A percentile compares a stretch with the other conserved stretches of the same genome.
These are phyloP conservation scores for Lipomyces mesembrius DNA, from an alignment of 805 yeast species.

Conservation along the genomic window DNA sequence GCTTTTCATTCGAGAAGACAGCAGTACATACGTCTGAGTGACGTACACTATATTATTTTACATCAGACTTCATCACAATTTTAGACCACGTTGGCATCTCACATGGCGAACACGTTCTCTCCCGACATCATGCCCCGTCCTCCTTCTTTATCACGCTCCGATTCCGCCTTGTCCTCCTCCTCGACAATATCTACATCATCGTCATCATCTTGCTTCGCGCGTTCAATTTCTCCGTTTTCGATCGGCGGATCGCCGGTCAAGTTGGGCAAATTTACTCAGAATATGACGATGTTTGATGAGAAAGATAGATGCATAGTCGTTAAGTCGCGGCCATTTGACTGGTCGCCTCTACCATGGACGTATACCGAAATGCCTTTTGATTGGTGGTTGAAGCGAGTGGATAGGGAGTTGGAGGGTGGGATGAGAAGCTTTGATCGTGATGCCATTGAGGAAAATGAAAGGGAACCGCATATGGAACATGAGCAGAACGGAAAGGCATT, in stretches of 20 bases:
- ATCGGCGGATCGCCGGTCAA: not conserved
- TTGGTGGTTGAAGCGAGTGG: conserved; percentile 21
- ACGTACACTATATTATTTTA: too few species aligned
- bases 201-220: not conserved
- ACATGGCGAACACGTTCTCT: not conserved
- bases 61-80: too few species aligned
- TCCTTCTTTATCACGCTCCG: not conserved
- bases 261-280: not conserved
- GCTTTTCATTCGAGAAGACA: too few species aligned
- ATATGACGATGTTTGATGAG: not conserved
- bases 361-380: conserved; percentile 15
- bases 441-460: not conserved
- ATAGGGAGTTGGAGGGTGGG: conserved; percentile 7
- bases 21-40: too few species aligned
- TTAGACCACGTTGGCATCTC: not conserved
- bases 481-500: not conserved
- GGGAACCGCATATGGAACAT: not conserved
- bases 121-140: too few species aligned
- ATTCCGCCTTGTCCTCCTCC: not conserved
- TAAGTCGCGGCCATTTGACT: conserved; percentile 18
- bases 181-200: not conserved
- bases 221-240: not conserved
- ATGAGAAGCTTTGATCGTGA: not conserved
- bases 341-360: conserved; percentile 32
- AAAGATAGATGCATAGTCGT: not conserved